Conservation (phyloP, 2,329 filamentous ascomycete genomes). For the Sphaerulina vaccinii region DNA sequence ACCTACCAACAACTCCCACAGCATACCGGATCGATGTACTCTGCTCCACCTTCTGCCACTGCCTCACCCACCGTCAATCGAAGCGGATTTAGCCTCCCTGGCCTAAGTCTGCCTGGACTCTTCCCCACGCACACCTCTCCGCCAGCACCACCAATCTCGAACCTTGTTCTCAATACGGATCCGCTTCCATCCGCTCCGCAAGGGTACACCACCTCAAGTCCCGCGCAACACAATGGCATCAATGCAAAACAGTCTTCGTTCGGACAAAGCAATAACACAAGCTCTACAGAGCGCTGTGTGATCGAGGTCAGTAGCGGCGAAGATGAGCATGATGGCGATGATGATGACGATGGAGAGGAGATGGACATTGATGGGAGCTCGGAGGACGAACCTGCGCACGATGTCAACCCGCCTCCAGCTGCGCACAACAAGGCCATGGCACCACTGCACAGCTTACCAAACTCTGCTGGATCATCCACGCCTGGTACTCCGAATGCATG, state of each 20-base stretch:
- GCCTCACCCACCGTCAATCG: slow-evolving; percentile 19
- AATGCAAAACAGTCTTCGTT: not conserved
- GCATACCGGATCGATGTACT: not conserved
- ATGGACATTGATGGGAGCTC: slow-evolving; percentile 28
- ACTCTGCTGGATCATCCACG: slow-evolving; percentile 12
- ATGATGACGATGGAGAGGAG: slow-evolving; percentile 41
- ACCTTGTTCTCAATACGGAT: slow-evolving; percentile 49
- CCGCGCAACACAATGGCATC: not conserved
- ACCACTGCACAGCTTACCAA: not conserved
- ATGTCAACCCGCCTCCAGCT: not conserved
- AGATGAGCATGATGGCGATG: slow-evolving; percentile 40
- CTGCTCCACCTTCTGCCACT: slow-evolving; percentile 7
- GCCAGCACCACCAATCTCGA: slow-evolving; percentile 2
- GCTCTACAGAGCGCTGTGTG: slow-evolving; percentile 63
- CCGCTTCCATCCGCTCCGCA: slow-evolving; percentile 50
- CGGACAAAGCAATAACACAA: slow-evolving; percentile 51
- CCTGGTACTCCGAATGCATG: slow-evolving; percentile 20
- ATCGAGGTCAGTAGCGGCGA: slow-evolving; percentile 84
- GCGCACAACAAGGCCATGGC: not conserved
- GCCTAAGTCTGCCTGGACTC: slow-evolving; percentile 29
- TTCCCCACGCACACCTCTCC: slow-evolving; percentile 22
- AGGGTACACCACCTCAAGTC: not conserved
- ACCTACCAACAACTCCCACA: not conserved
- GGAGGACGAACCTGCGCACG: not conserved
- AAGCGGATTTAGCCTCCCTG: slow-evolving; percentile 3